Evolutionary conservation across 1,284 basidiomycete species (phyloP).

Genomic region (Butyriboletus appendiculatus): DNA sequence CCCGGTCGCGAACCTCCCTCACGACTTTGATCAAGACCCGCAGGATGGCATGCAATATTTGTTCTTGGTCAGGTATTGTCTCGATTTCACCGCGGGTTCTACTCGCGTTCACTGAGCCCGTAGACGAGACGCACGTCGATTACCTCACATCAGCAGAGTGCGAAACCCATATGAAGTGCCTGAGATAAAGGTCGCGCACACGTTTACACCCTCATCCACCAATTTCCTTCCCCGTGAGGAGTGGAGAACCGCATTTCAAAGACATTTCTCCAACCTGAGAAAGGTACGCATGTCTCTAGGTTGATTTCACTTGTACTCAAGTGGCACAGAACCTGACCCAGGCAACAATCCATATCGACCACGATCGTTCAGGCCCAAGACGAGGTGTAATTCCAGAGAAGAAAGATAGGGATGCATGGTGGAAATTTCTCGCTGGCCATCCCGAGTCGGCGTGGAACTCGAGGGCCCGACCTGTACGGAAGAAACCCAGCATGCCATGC

Average conservation of each 20-base stretch:
- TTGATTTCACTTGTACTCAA: constrained; percentile 9
- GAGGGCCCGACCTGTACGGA: constrained; percentile 22
- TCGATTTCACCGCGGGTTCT: constrained; percentile 14
- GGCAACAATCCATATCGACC: constrained; percentile 52
- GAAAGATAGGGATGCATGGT: constrained; percentile 72
- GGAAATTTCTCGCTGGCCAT: constrained; percentile 70
- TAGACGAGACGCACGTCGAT: constrained; percentile 64
- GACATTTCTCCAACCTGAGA: constrained; percentile 63
- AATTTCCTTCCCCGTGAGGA: constrained; percentile 55
- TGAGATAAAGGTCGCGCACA: constrained; percentile 23
- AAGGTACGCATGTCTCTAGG: constrained; percentile 42
- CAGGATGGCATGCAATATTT: constrained; percentile 78
- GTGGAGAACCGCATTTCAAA: constrained; percentile 61
- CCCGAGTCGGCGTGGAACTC: constrained; percentile 69
- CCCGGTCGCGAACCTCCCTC: constrained; percentile 72
- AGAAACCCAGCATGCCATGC: constrained; percentile 21
- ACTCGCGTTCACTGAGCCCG: constrained; percentile 7
- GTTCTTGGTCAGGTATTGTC: constrained; percentile 69
- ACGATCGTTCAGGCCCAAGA: constrained; percentile 26
- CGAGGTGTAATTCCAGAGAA: constrained; percentile 60
- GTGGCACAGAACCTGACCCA: constrained; percentile 60
- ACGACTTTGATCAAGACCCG: constrained; percentile 63
- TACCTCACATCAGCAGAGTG: constrained; percentile 63
- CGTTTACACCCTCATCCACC: constrained; percentile 17
- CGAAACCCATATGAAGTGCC: constrained; percentile 62